Evolutionary conservation across 805 yeast species (phyloP), one percentile per base, ranked within the genome.

Genomic region (Ogataea thermomethanolica): DNA sequence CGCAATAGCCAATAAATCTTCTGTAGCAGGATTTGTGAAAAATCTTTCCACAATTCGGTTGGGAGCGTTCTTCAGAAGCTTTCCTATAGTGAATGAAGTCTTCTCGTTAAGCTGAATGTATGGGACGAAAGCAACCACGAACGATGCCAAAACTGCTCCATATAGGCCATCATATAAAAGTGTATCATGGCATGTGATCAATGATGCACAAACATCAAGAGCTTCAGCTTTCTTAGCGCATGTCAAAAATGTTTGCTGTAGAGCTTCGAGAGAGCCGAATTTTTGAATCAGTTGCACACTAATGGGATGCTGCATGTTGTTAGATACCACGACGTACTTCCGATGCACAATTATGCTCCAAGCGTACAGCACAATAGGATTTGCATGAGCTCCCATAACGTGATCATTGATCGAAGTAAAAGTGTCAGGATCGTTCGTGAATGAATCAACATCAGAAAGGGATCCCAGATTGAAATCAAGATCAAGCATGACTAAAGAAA

Each of bases 271-370:
- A 1, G 48, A 46, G 4, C 46, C 46, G 34, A 55, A 55, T 20
- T 24, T 37, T 5, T 49, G 30, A 11, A 48, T 39, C 27, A 64
- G 51, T 3, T 44, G 31, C 8, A 44, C 30, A 26, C 62, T 35
- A 5, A 36, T 33, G 0, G 51, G 46, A 35, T 55, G 41, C 2
- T 56, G 55, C 22, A 69, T 62, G 13, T 54, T 53, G 29, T 71
- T 42, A 7, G 50, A 40, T n/a, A 74, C 51, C 3, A 73, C 52
- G 14, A 70, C 63, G 7, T 67, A 66, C 44, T 79, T 78, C 15
- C 81, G 64, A 48, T 76, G 76, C 8, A 79, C 55, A 8, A 79
- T 58, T 10, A 81, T 73, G 23, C 85, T 74, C 91, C 91, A 84
- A 15, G 78, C 72, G 53, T 81, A 83, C 31, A 77, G 56, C 1